Evolutionary conservation across 768 basidiomycete species (phyloP).

Genomic region (Leccinum broughii): DNA sequence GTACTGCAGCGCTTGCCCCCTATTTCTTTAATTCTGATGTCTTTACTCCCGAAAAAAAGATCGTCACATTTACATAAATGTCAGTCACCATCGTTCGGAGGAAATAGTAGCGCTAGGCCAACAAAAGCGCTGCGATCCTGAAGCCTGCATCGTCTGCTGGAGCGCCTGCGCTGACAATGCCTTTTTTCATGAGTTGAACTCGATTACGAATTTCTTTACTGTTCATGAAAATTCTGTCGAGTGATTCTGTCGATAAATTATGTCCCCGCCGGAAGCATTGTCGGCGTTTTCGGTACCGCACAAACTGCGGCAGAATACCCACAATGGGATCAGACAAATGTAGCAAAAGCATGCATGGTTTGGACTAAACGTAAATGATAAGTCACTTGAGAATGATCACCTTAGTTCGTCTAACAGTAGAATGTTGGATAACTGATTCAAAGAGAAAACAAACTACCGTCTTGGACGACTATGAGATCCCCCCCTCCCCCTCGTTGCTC

Average conservation of each 20-base stretch:
- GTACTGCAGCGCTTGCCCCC: background rate
- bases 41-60: background rate
- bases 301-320: background rate
- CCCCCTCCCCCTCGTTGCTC: constrained; percentile 28
- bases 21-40: background rate
- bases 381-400: too few relatives aligned
- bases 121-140: constrained; percentile 1
- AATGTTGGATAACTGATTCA: background rate
- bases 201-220: background rate
- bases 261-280: background rate
- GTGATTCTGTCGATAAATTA: background rate
- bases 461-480: constrained; percentile 19
- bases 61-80: background rate
- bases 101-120: background rate
- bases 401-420: too few relatives aligned
- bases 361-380: too few relatives aligned
- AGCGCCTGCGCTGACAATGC: background rate
- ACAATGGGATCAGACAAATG: background rate
- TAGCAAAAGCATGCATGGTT: too few relatives aligned
- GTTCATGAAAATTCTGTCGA: background rate
- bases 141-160: background rate
- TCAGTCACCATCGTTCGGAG: background rate
- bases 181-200: background rate
- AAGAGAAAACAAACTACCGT: constrained; percentile 16
- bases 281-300: background rate